Base-by-base conservation (phyloP, 1,284 basidiomycete genomes). In the Malassezia pachydermatis region DNA sequence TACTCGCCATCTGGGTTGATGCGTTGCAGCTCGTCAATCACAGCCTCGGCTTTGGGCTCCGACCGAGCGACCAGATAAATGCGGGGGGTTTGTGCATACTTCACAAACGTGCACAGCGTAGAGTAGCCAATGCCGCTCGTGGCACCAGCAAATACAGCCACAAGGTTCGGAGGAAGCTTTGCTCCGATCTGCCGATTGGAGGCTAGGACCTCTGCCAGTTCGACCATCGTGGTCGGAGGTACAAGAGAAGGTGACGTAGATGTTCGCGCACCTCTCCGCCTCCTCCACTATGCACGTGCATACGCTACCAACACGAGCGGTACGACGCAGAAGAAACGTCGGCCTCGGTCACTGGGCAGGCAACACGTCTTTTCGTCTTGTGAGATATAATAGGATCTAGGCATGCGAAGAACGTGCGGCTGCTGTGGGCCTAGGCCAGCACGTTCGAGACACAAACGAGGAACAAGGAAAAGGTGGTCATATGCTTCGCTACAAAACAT, bases 1-100 rank as follows among this genome's bases (percentile, higher is more conserved):
- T 41, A 40, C 16, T 48, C 38, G 22, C 38, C 37, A 33, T 33
- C 33, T 4, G 36, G 20, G 17, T 33, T 40, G 30, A 38, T 23
- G 17, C 28, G 35, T 5, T 39, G 36, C 35, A 46, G 35, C 36
- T 38, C 35, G 10, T 11, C 28, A 7, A 39, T 17, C 36, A 46
- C 33, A n/a, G 27, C 25, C 22, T 46, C 35, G 14, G 34, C 35
- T 4, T 22, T 32, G n/a, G 28, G 24, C 14, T 46, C 36, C 10
- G 35, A 38, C 4, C 45, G 45, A 27, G 29, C 35, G 19, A 46
- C 11, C 25, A 46, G 22, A 19, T 46, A 46, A 40, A 46, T 46
- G 32, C 28, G 35, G 22, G 45, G 36, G 19, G 23, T 11, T 13
- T 39, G 17, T 19, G 33, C 23, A 40, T 40, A 32, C 35, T 24